Conservation (phyloP, 306 rosid genomes). For the Glycyrrhiza uralensis region DNA sequence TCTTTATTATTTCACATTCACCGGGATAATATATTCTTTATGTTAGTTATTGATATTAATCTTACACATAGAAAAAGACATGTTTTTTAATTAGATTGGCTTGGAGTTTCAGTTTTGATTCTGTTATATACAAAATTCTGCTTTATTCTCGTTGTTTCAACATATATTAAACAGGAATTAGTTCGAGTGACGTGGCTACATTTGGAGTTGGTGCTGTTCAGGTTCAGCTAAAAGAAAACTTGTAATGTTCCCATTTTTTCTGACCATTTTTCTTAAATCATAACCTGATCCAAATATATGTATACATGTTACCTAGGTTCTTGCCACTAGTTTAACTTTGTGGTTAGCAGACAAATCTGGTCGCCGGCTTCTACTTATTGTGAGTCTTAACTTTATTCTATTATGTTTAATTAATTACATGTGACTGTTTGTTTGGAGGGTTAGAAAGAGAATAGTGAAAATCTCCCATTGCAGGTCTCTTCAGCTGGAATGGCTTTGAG, state of each 20-base stretch:
- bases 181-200: constrained; percentile 74
- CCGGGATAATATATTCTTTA: background rate
- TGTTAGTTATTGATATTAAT: background rate
- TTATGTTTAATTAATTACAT: background rate
- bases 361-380: constrained; percentile 88
- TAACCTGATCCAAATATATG: constrained; percentile 23
- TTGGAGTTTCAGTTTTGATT: background rate
- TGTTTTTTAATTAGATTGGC: background rate
- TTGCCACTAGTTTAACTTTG: constrained; percentile 74
- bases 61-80: background rate
- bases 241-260: constrained; percentile 20
- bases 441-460: background rate
- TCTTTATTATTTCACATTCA: background rate
- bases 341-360: constrained; percentile 90
- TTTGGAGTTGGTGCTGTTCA: constrained; percentile 86
- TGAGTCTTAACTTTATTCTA: constrained; percentile 40
- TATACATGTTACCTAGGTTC: constrained; percentile 54
- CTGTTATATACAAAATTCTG: background rate
- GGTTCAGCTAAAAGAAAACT: constrained; percentile 53
- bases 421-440: constrained; percentile 16
- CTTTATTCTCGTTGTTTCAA: constrained; percentile 19
- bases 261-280: constrained; percentile 22
- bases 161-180: constrained; percentile 52
- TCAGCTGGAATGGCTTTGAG: constrained; percentile 70
- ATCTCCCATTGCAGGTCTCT: constrained; percentile 64